phyloP scores from a whole-genome alignment of 768 basidiomycete species.

The Amanita inopinata region DNA sequence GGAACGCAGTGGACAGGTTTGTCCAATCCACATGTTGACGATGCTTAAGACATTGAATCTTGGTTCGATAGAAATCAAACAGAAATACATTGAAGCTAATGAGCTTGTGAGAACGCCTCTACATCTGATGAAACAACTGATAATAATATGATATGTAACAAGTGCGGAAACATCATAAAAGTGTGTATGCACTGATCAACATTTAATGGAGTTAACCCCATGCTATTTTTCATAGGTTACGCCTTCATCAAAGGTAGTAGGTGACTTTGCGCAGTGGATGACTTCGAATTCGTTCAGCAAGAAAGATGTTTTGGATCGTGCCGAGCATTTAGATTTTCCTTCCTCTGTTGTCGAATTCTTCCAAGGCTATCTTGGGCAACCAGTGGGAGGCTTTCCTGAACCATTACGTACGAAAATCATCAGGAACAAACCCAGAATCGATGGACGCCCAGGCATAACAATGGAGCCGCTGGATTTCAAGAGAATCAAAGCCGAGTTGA shows the following conservation, averaged over 20 bases:
- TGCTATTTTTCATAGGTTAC: conserved; percentile 51
- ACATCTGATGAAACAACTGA: conserved; percentile 8
- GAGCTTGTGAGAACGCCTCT: conserved; percentile 52
- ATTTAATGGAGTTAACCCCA: conserved; percentile 1
- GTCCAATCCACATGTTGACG: too few relatives aligned
- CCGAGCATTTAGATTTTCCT: conserved; percentile 92
- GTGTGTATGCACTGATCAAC: too few relatives aligned
- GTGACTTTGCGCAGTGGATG: conserved; percentile 99
- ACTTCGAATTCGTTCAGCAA: conserved; percentile 88
- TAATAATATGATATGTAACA: conserved; percentile 10
- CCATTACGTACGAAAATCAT: conserved; percentile 88
- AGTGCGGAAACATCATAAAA: conserved; percentile 98
- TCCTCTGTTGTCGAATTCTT: conserved; percentile 97
- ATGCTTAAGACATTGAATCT: too few relatives aligned
- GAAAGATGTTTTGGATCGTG: conserved; percentile 76
- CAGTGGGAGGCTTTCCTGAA: conserved; percentile 98
- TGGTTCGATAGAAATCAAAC: conserved; percentile 70
- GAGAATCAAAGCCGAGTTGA: conserved; percentile 88
- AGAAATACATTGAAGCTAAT: conserved; percentile 98
- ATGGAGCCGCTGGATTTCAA: conserved; percentile 89
- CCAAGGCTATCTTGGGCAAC: conserved; percentile 98
- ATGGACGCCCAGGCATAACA: conserved; percentile 84
- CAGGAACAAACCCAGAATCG: conserved; percentile 87
- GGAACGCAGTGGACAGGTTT: conserved; percentile 91
- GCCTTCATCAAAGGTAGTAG: conserved; percentile 97